Evolutionary conservation across 441 rosid species (phyloP), one percentile per base, ranked within the genome.

Genomic region (Euphorbia celastroides): DNA sequence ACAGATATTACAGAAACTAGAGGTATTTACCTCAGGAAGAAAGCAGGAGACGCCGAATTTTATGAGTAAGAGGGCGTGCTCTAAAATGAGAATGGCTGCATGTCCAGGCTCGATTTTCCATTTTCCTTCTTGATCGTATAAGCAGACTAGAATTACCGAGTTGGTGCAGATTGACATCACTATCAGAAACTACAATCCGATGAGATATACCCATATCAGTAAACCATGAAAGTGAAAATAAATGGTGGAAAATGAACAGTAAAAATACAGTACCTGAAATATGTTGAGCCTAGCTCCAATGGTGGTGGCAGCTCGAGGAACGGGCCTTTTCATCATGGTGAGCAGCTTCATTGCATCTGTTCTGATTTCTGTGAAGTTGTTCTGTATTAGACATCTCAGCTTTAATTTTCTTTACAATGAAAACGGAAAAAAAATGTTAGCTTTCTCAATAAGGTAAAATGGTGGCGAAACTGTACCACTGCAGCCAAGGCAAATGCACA

Each of bases 21-120:
- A 62, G 23, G 51, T 13, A 46, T 58, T 76, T 34, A 84, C 96
- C 84, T 88, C 96, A 13, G 96, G 97, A 70, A 93, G 84, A 30
- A 89, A 83, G 71, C 84, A 86, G 48, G 97, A 91, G 61, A 89
- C 82, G 7, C 88, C 92, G 11, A 91, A 93, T 80, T 91, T 93
- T 34, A 93, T 77, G 58, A 91, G 81, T 60, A 93, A 75, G 56
- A 88, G 90, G 57, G 84, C 31, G 31, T 90, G 97, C 62, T 93
- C 97, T 84, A 90, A 87, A 60, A 87, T 70, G 44, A 93, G 91
- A 71, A 88, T 83, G 42, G 87, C 94, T 0, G 98, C 96, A 1
- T 87, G 93, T 9, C 97, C 97, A 22, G 98, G 97, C 34, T 90
- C 97, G n/a, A 93, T 81, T 72, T 82, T 84, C 96, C 98, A 93